Evolutionary conservation across 2,329 filamentous ascomycete genomes (phyloP).

Genomic region (Talaromyces amestolkiae): DNA sequence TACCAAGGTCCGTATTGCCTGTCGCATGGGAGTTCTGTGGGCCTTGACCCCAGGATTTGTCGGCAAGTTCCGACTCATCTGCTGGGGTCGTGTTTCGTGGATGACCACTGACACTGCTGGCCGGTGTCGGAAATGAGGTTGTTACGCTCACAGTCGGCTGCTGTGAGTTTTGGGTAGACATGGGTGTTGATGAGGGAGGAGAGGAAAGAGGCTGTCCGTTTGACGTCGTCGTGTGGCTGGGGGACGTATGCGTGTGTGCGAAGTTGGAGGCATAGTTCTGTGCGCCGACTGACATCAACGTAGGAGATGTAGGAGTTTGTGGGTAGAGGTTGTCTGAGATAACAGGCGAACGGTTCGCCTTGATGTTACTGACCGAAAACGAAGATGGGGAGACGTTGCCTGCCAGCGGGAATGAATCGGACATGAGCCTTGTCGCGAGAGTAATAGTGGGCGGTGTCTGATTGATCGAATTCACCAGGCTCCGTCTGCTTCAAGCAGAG

Average conservation of each 20-base stretch:
- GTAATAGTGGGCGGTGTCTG: background rate
- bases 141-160: conserved; percentile 40
- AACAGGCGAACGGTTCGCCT: conserved; percentile 32
- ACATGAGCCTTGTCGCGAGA: conserved; percentile 32
- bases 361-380: conserved; percentile 39
- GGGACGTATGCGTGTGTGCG: conserved; percentile 46
- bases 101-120: conserved; percentile 44
- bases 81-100: conserved; percentile 29
- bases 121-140: conserved; percentile 47
- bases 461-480: background rate
- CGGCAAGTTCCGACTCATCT: conserved; percentile 36
- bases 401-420: conserved; percentile 36
- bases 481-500: background rate
- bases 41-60: conserved; percentile 31
- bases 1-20: conserved; percentile 21
- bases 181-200: conserved; percentile 41
- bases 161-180: conserved; percentile 44
- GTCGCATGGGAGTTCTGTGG: conserved; percentile 15
- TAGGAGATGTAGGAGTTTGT: conserved; percentile 44
- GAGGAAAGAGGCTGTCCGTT: conserved; percentile 42
- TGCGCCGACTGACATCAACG: conserved; percentile 52
- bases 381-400: conserved; percentile 46
- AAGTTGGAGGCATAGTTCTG: conserved; percentile 49
- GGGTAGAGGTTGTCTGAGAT: conserved; percentile 35
- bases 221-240: conserved; percentile 43